Percentiles rank a stretch among this genome's conserved stretches.
Evolutionary conservation across 2,329 filamentous ascomycete genomes (phyloP).

Genomic region (Plectosphaerella sp.): DNA sequence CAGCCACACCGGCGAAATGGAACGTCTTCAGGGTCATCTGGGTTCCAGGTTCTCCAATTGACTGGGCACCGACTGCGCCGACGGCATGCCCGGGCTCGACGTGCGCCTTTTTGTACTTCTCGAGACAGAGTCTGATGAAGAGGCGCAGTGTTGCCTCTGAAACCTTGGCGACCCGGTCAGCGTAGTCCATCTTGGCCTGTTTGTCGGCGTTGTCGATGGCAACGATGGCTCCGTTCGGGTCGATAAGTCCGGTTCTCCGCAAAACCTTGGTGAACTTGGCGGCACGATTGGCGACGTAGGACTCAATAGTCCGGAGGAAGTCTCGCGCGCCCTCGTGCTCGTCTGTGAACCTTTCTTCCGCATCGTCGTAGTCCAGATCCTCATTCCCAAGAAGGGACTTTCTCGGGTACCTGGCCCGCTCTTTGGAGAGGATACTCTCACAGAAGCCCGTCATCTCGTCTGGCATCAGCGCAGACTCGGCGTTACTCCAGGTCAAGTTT

Average conservation of each 20-base stretch:
- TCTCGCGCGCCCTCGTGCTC: slow-evolving; percentile 77
- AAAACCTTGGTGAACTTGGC: slow-evolving; percentile 41
- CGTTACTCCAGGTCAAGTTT: slow-evolving; percentile 73
- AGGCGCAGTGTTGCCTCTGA: slow-evolving; percentile 66
- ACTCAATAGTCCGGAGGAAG: slow-evolving; percentile 75
- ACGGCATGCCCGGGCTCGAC: slow-evolving; percentile 95
- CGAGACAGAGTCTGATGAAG: slow-evolving; percentile 79
- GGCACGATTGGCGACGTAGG: slow-evolving; percentile 62
- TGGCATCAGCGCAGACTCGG: slow-evolving; percentile 68
- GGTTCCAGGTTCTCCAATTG: slow-evolving; percentile 95
- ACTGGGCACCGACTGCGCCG: slow-evolving; percentile 93
- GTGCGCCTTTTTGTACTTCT: slow-evolving; percentile 86
- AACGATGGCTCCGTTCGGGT: slow-evolving; percentile 14
- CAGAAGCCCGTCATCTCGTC: slow-evolving; percentile 68
- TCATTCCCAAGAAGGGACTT: slow-evolving; percentile 58
- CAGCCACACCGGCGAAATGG: slow-evolving; percentile 99
- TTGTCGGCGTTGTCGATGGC: slow-evolving; percentile 22
- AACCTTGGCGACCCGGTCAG: slow-evolving; percentile 78
- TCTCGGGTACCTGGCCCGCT: slow-evolving; percentile 61
- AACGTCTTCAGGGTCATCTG: slow-evolving; percentile 99
- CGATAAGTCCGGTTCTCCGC: slow-evolving; percentile 8
- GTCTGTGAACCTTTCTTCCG: slow-evolving; percentile 64
- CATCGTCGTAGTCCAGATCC: slow-evolving; percentile 64
- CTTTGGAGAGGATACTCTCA: slow-evolving; percentile 59
- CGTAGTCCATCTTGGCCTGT: slow-evolving; percentile 31